Evolutionary conservation across 2,329 filamentous ascomycete genomes (phyloP).

Genomic region (Fulvia fulva): DNA sequence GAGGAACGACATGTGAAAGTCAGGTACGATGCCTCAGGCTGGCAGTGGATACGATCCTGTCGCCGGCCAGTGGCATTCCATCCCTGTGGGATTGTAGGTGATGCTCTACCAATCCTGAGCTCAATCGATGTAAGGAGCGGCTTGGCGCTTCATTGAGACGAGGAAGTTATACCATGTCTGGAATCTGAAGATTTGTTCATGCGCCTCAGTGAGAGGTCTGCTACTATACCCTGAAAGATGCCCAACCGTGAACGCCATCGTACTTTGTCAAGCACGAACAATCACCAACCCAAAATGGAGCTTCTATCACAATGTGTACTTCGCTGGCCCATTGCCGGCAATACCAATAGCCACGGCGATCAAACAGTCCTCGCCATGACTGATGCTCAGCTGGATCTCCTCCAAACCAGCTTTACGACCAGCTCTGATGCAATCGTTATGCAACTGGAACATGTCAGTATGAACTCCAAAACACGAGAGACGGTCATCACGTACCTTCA

Average conservation of each 20-base stretch:
- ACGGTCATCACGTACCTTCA: conserved; percentile 62
- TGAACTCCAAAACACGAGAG: not conserved
- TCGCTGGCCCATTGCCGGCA: not conserved
- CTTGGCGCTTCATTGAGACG: not conserved
- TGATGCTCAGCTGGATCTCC: not conserved
- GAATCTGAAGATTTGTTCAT: not conserved
- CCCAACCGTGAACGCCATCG: not conserved
- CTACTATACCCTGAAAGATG: not conserved
- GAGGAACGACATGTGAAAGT: not conserved
- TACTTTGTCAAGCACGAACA: not conserved
- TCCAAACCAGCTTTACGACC: not conserved
- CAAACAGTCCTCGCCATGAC: not conserved
- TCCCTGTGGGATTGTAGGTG: too few relatives aligned
- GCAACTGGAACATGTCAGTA: not conserved
- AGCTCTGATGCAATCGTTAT: not conserved
- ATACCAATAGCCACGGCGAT: not conserved
- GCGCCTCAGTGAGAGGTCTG: not conserved
- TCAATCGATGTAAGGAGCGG: too few relatives aligned
- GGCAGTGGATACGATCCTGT: not conserved
- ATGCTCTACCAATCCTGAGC: too few relatives aligned
- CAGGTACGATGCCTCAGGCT: not conserved
- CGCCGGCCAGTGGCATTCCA: not conserved
- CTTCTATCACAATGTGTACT: not conserved
- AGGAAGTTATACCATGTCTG: not conserved
- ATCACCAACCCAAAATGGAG: not conserved